Evolutionary conservation across 305 asterid genomes (phyloP), one percentile per base, ranked within the genome.

Genomic region (Andrographis paniculata): DNA sequence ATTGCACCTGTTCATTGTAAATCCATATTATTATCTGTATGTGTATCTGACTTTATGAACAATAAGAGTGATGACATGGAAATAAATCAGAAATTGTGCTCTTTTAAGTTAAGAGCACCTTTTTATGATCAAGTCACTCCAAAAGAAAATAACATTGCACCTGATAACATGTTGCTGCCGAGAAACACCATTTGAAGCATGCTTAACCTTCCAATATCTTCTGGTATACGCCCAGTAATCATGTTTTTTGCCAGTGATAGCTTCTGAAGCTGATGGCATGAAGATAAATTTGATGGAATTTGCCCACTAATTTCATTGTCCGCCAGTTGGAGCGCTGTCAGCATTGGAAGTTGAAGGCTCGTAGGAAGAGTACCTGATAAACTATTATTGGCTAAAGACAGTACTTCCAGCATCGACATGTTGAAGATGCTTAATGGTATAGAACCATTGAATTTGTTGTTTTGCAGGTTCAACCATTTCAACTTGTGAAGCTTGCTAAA

Each of bases 311-410:
- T 27, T 5, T 14, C 42, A 36, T 64, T 64, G 6, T 0, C 1
- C 7, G 28, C 33, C 1, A 64, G 18, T 30, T 12, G n/a, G 20
- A 69, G 24, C 1, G 1, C 24, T 17, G 28, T 16, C 5, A 68
- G 63, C 10, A 48, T 2, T 10, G 45, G 48, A 60, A 43, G 45
- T 0, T 17, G 17, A 30, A 6, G 9, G 17, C 76, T 60, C 7
- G 60, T 52, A 0, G 69, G 69, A 10, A 58, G 51, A 16, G 18
- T 39, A 19, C 65, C 65, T 11, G 46, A 43, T 18, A 61, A 45
- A 5, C 21, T 33, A 16, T 62, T 46, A 1, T 8, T 0, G n/a
- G 14, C 11, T 1, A 63, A 6, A 14, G 28, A 19, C 9, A 59
- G 1, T 1, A 0, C 8, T 21, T 69, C 62, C 0, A 69, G 14